Base-by-base conservation (phyloP, 805 yeast species). In the Hanseniaspora lachancei region DNA sequence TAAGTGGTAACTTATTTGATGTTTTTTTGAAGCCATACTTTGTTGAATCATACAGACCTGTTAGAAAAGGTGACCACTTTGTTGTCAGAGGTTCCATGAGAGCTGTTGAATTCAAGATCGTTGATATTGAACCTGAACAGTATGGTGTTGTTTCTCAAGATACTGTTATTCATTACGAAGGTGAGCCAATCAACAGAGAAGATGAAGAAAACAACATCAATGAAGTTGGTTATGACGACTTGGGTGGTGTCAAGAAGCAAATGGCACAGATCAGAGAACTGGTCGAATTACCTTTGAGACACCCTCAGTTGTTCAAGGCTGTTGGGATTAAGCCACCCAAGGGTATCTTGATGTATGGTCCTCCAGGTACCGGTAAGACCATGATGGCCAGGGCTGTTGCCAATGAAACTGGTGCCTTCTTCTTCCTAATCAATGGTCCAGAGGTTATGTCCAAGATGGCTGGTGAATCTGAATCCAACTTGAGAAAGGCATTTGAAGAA, bases 371-470 rank as follows among this genome's bases (percentile, higher is more conserved):
- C 16, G 98, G 98, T 86, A 93, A 93, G 74, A 93, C 98, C 35
- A 77, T 93, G 63, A 89, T 93, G 96, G 98, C 98, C 1, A 83
- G 98, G 70, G 98, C 98, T n/a, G 98, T 93, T 54, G 98, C 98
- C 49, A 93, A 93, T 66, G 98, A 93, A 73, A 93, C 98, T 24
- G 98, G 98, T 67, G 98, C 98, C 1, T 93, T 93, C 70, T 93
- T 93, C 80, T 93, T 93, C 71, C 79, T 93, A 65, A 93, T 93
- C 71, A 93, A 93, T 69, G 98, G 98, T 72, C 98, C 98, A 10
- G 98, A 93, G 73, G 95, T 93, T 67, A 93, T 93, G 98, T 89
- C 97, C 56, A 93, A 93, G 74, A 93, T 93, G 98, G 98, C 98
- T 53, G 98, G 98, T 76, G 98, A 93, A 74, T 86, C 96, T 18